These are phyloP conservation scores for Geosiphon pyriformis DNA, from an alignment of 192 early-diverging fungal species.

Conservation along the genomic window DNA sequence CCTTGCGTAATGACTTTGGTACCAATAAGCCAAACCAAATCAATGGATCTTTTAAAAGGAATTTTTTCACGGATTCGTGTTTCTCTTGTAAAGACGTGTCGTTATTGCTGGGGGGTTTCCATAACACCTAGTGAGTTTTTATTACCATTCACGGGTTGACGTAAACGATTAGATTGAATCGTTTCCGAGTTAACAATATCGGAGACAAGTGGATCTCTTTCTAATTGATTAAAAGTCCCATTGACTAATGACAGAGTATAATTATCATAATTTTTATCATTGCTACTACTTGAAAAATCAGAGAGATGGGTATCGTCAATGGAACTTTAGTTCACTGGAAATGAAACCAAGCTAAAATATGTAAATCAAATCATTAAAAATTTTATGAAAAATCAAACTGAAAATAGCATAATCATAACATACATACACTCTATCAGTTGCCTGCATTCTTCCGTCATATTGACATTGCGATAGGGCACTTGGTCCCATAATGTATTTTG, in stretches of 20 bases:
- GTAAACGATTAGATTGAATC: background rate
- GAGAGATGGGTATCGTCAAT: background rate
- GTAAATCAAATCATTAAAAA: background rate
- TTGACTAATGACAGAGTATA: constrained; percentile 3
- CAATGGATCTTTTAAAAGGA: constrained; percentile 28
- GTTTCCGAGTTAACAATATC: background rate
- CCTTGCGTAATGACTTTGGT: constrained; percentile 31
- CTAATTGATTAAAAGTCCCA: background rate
- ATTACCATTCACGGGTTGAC: constrained; percentile 5
- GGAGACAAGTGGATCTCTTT: background rate
- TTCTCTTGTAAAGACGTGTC: background rate
- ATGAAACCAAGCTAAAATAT: background rate
- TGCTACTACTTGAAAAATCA: background rate
- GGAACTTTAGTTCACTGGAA: background rate
- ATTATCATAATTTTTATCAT: background rate
- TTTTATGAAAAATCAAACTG: background rate
- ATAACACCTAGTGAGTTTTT: no score
- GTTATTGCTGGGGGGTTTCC: background rate
- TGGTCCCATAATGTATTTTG: constrained; percentile 45
- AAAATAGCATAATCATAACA: background rate
- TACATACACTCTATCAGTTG: constrained; percentile 29
- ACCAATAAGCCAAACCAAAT: constrained; percentile 47
- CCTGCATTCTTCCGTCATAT: constrained; percentile 43
- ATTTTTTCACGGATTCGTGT: constrained; percentile 3
- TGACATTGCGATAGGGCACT: constrained; percentile 28